A percentile compares a stretch with the other conserved stretches of the same genome.
Conservation (phyloP, 768 basidiomycete genomes). For the Auricularia sp. region DNA sequence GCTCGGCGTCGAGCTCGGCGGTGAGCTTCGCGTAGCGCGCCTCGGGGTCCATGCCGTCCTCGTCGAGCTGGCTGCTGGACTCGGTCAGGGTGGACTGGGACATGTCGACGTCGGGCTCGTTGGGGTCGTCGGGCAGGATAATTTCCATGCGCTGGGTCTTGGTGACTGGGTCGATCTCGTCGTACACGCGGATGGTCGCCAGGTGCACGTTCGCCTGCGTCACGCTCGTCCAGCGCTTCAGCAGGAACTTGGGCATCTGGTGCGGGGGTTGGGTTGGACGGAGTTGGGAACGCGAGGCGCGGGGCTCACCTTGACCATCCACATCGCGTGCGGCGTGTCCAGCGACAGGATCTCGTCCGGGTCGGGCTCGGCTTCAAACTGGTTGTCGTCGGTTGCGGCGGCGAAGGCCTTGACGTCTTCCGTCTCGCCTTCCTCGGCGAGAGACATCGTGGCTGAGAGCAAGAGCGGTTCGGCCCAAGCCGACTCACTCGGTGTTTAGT, state of each 20-base stretch:
- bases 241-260: conserved; percentile 76
- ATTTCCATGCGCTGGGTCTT: conserved; percentile 50
- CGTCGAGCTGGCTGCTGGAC: background rate
- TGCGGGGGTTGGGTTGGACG: background rate
- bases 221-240: conserved; percentile 77
- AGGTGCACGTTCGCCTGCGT: conserved; percentile 68
- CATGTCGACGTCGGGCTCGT: conserved; percentile 8
- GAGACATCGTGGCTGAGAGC: too few relatives aligned
- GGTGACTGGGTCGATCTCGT: conserved; percentile 29
- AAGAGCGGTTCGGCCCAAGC: too few relatives aligned
- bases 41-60: background rate
- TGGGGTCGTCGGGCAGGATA: conserved; percentile 47
- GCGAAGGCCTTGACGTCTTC: too few relatives aligned
- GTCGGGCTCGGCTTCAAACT: conserved; percentile 48
- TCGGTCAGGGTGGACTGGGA: background rate
- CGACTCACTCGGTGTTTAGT: too few relatives aligned
- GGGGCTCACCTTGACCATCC: conserved; percentile 66
- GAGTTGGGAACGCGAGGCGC: too few relatives aligned
- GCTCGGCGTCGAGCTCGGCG: background rate
- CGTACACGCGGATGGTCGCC: conserved; percentile 76
- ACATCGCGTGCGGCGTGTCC: conserved; percentile 65
- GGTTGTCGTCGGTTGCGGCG: background rate
- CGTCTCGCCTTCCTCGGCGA: too few relatives aligned
- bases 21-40: background rate
- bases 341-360: conserved; percentile 75